phyloP scores from a whole-genome alignment of 768 basidiomycete genomes.

The Dendrothele bispora region DNA sequence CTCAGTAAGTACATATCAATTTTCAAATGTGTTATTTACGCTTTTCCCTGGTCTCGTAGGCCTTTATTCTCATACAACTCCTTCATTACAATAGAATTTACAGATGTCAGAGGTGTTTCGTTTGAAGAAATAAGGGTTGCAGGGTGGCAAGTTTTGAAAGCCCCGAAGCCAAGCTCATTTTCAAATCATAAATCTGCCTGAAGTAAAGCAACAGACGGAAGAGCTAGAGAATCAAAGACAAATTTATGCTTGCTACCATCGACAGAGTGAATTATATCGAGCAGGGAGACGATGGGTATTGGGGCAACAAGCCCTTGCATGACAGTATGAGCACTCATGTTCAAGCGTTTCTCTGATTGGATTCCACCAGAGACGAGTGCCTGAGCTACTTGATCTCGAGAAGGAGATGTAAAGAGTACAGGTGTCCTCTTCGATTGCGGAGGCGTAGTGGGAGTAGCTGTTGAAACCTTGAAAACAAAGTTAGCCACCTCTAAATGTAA shows the following conservation, averaged over 20 bases:
- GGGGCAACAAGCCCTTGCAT: not conserved
- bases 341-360: not conserved
- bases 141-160: constrained; percentile 3
- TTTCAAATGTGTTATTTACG: not conserved
- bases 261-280: not conserved
- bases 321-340: not conserved
- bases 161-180: not conserved
- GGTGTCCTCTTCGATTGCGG: not conserved
- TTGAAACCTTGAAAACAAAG: not conserved
- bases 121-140: not conserved
- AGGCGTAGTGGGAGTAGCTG: not conserved
- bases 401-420: not conserved
- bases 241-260: too few relatives aligned
- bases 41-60: not conserved
- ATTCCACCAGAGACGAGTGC: not conserved
- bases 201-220: not conserved
- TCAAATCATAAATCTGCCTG: not conserved
- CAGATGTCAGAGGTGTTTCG: not conserved
- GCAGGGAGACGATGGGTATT: not conserved
- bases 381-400: not conserved
- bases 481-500: not conserved
- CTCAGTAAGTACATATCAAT: too few relatives aligned
- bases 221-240: not conserved
- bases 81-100: not conserved
- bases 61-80: not conserved